Conservation (phyloP, 352 stramenopile species). For the Pythium myriotylum region DNA sequence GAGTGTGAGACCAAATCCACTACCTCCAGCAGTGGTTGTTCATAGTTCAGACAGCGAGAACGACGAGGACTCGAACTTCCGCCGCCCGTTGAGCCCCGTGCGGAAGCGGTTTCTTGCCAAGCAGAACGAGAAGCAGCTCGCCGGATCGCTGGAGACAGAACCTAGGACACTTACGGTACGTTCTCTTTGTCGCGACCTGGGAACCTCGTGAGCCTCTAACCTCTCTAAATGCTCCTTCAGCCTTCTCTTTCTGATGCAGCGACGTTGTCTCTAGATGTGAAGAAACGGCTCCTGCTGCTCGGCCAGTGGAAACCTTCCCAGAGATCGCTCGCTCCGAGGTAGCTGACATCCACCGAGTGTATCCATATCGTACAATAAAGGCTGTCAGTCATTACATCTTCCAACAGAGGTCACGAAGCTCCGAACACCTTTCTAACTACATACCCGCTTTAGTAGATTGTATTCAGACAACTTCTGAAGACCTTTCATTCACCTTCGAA, state of each 20-base stretch:
- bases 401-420: conserved; percentile 2
- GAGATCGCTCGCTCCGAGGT: conserved; percentile 12
- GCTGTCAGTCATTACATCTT: conserved; percentile 4
- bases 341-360: neutral
- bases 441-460: too few species aligned
- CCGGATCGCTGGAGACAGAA: neutral
- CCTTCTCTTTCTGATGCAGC: conserved; percentile 44
- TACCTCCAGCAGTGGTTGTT: neutral
- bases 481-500: neutral
- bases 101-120: conserved; percentile 51
- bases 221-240: conserved; percentile 3
- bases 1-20: neutral
- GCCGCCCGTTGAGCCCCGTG: conserved; percentile 52
- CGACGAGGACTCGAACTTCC: conserved; percentile 26
- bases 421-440: neutral
- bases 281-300: conserved; percentile 58
- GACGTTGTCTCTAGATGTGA: conserved; percentile 56
- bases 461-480: too few species aligned
- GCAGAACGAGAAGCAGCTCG: conserved; percentile 4
- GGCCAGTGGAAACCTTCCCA: conserved; percentile 47
- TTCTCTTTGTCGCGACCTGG: too few species aligned
- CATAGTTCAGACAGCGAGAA: neutral
- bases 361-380: conserved; percentile 26
- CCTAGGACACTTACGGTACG: too few species aligned
- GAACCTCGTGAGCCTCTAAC: neutral